Conservation (phyloP, 164 flowering plant species). For the Macadamia integrifolia region DNA sequence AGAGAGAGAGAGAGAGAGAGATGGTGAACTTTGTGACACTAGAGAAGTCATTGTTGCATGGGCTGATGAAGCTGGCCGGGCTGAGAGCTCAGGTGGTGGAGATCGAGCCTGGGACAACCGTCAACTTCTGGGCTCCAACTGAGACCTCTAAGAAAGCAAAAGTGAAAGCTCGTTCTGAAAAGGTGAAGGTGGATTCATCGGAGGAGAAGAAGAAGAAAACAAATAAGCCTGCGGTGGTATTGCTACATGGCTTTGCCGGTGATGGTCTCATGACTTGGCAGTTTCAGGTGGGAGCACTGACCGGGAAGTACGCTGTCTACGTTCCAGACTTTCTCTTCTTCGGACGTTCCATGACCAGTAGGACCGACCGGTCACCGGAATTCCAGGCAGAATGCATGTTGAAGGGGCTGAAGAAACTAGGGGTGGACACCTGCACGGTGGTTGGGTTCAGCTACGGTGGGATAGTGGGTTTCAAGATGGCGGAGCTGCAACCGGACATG, state of each 20-base stretch:
- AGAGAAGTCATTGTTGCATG: conserved; percentile 66
- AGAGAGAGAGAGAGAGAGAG: conserved; percentile 9
- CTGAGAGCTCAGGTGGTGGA: conserved; percentile 50
- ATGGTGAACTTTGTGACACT: conserved; percentile 91
- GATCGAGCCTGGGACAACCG: conserved; percentile 62
- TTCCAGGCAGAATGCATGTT: conserved; percentile 69
- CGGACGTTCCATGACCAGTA: conserved; percentile 49
- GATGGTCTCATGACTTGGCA: conserved; percentile 92
- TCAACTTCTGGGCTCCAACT: conserved; percentile 82
- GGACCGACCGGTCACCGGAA: conserved; percentile 47
- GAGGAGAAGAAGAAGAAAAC: conserved; percentile 19
- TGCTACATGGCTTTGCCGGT: conserved; percentile 77
- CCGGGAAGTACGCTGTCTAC: conserved; percentile 57
- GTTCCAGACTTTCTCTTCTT: conserved; percentile 83
- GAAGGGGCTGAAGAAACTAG: conserved; percentile 43
- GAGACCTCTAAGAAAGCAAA: conserved; percentile 28
- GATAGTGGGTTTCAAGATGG: conserved; percentile 78
- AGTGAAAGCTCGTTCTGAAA: not conserved
- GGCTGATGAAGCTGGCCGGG: conserved; percentile 84
- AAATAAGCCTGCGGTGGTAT: conserved; percentile 48
- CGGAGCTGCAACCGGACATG: conserved; percentile 52
- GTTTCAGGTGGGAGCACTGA: conserved; percentile 65
- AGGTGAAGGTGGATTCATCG: too few relatives aligned
- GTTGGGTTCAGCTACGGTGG: conserved; percentile 93
- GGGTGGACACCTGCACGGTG: conserved; percentile 48